Evolutionary conservation across 1,284 basidiomycete genomes (phyloP), one percentile per base, ranked within the genome.

Genomic region (Ustilago sp.): DNA sequence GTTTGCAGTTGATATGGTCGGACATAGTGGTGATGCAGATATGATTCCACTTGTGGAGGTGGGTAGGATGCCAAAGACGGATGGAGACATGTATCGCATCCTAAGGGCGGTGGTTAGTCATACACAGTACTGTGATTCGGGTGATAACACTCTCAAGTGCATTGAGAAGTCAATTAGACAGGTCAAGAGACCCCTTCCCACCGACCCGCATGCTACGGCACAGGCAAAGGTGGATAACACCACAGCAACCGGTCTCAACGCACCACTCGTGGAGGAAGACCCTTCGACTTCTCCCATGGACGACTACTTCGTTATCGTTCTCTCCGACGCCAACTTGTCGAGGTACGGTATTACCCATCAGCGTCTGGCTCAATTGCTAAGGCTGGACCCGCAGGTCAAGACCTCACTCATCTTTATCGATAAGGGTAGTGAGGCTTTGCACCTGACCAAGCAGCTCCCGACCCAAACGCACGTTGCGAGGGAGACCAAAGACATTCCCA

Each of bases 301-400:
- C 73, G 87, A 87, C 62, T 84, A 83, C 74, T 86, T 87, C 74
- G 85, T 87, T 57, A 83, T 87, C 64, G 86, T 81, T 11, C 68
- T 87, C 31, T 81, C 80, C 15, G 87, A 87, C 63, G 87, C 87
- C 36, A 86, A 87, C 63, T 80, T 87, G 51, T 65, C 68, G 6
- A 71, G 87, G 15, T 87, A 87, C 72, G 79, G 77, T 41, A 87
- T 87, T 75, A 83, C 82, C 1, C 57, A 76, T 13, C 63, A 74
- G 12, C 41, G 62, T 15, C 74, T 86, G 23, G 75, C 67, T 19
- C 53, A 67, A n/a, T 74, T 77, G 6, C 74, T 86, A 36, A 63
- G 74, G 5, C 58, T 66, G 6, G 76, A 80, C 56, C 66, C 80
- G 2, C 80, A 82, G 64, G 84, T 86, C 53, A 85, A 84, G 64